These are phyloP conservation scores for Trametes villosa DNA, from an alignment of 768 basidiomycete genomes.

Conservation along the genomic window DNA sequence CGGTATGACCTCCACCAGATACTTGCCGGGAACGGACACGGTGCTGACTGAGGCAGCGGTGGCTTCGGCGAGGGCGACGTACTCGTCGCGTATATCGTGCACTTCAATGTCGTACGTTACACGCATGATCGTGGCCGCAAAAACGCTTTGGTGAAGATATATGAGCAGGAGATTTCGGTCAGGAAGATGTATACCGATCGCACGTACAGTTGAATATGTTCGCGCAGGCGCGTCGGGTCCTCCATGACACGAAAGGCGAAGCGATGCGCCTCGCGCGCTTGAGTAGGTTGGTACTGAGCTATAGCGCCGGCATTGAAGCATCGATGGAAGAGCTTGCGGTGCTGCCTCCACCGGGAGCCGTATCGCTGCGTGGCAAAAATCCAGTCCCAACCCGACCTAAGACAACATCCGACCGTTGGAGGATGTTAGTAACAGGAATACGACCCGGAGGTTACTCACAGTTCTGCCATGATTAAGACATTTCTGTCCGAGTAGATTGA, in stretches of 20 bases:
- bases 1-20: conserved; percentile 3
- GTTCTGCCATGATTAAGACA: conserved; percentile 65
- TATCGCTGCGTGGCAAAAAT: not conserved
- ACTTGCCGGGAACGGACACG: not conserved
- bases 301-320: not conserved
- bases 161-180: too few species aligned
- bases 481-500: conserved; percentile 77
- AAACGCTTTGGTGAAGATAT: too few species aligned
- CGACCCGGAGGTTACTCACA: conserved; percentile 47
- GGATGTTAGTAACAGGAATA: not conserved
- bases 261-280: not conserved
- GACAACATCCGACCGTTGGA: too few species aligned
- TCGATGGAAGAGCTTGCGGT: not conserved
- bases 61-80: not conserved
- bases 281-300: not conserved
- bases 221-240: not conserved
- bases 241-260: not conserved
- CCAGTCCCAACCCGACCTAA: not conserved
- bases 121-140: not conserved
- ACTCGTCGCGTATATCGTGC: not conserved
- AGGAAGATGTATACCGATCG: too few species aligned
- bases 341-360: not conserved
- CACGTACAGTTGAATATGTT: not conserved
- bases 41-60: not conserved
- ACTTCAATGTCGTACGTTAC: not conserved